Evolutionary conservation across 805 yeast genomes (phyloP).

Genomic region (Sugiyamaella smithiae): DNA sequence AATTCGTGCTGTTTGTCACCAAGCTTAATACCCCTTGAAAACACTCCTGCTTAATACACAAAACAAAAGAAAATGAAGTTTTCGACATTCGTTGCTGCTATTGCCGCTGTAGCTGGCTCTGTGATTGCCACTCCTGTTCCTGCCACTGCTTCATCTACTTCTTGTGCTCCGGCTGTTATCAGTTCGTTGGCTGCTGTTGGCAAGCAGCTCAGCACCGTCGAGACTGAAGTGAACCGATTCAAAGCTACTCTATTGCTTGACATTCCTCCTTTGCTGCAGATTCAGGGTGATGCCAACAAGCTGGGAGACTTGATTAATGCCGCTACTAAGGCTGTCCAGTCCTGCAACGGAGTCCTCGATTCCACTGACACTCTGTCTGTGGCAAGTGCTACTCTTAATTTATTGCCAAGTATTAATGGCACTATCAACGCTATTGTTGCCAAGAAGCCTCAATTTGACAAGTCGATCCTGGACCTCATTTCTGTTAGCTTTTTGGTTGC

Average conservation of each 20-base stretch:
- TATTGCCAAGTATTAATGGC: slow-evolving; percentile 13
- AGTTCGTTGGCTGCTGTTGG: background rate
- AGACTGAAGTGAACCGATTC: background rate
- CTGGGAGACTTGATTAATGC: slow-evolving; percentile 1
- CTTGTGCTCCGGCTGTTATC: slow-evolving; percentile 3
- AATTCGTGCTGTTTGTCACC: background rate
- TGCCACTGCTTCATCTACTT: slow-evolving; percentile 2
- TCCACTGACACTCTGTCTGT: slow-evolving; percentile 7
- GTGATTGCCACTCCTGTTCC: slow-evolving; percentile 8
- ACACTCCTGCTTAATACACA: background rate
- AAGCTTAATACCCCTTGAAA: background rate
- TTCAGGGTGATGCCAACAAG: slow-evolving; percentile 7
- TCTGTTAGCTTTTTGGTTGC: slow-evolving; percentile 15
- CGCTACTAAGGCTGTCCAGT: slow-evolving; percentile 5
- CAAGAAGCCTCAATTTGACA: slow-evolving; percentile 16
- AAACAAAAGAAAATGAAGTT: background rate
- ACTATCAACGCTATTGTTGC: slow-evolving; percentile 10
- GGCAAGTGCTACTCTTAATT: slow-evolving; percentile 1
- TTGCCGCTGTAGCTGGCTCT: background rate
- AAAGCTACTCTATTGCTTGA: slow-evolving; percentile 6
- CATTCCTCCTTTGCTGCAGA: slow-evolving; percentile 8
- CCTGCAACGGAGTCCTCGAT: slow-evolving; percentile 1
- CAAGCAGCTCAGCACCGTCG: background rate
- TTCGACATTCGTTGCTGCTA: background rate
- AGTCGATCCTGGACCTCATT: slow-evolving; percentile 12